phyloP scores from a whole-genome alignment of 2,329 filamentous ascomycete genomes.

The Colletotrichum sp. region DNA sequence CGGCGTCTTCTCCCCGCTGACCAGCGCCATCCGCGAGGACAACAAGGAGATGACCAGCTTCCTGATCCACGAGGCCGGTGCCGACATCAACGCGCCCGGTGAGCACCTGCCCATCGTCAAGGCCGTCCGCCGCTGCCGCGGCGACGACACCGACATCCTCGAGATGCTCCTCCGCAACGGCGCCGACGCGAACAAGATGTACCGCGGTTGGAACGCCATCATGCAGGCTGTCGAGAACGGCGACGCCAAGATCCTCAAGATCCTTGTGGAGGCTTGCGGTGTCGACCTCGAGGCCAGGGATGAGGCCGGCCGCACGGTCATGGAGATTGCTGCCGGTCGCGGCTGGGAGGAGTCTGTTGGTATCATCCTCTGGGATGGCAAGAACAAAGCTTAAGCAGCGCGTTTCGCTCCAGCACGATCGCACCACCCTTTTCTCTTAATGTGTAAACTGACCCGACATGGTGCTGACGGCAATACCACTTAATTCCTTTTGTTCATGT shows the following conservation, averaged over 20 bases:
- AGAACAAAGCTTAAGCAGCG: not conserved
- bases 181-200: slow-evolving; percentile 71
- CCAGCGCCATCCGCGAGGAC: slow-evolving; percentile 69
- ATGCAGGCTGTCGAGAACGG: slow-evolving; percentile 72
- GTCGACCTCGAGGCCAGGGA: slow-evolving; percentile 59
- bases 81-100: slow-evolving; percentile 70
- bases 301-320: slow-evolving; percentile 57
- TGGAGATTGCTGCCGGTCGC: slow-evolving; percentile 62
- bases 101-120: slow-evolving; percentile 77
- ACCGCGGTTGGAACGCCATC: slow-evolving; percentile 69
- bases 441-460: not conserved
- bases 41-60: slow-evolving; percentile 65
- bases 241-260: slow-evolving; percentile 56
- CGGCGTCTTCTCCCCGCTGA: slow-evolving; percentile 74
- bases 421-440: not conserved
- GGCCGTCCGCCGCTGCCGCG: slow-evolving; percentile 64
- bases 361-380: slow-evolving; percentile 39
- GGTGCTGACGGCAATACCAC: not conserved
- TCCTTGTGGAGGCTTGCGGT: slow-evolving; percentile 54
- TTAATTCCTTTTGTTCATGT: not conserved
- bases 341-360: slow-evolving; percentile 63
- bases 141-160: slow-evolving; percentile 63
- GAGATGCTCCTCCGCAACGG: slow-evolving; percentile 67
- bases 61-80: slow-evolving; percentile 65
- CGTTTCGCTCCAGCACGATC: not conserved